phyloP scores from a whole-genome alignment of 2,329 filamentous ascomycete genomes.

The Colletotrichum noveboracense region DNA sequence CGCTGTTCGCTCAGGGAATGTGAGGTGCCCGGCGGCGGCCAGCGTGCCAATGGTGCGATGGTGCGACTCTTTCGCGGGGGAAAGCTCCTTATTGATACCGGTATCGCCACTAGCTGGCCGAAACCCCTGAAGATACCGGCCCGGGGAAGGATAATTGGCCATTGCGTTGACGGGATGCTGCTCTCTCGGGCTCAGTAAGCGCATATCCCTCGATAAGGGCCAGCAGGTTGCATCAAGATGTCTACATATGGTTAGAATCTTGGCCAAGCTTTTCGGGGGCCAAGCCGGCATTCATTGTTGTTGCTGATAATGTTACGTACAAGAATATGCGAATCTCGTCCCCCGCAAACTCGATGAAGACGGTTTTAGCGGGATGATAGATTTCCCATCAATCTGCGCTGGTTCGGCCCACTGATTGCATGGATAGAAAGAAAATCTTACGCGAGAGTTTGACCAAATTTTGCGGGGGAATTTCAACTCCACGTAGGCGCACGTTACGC shows the following conservation, averaged over 20 bases:
- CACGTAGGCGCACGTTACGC: not conserved
- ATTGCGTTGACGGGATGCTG: not conserved
- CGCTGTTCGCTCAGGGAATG: not conserved
- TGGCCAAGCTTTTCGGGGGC: not conserved
- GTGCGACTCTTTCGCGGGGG: not conserved
- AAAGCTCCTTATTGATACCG: not conserved
- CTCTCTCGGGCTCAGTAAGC: not conserved
- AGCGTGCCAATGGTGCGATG: not conserved
- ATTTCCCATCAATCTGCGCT: not conserved
- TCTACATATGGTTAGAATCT: not conserved
- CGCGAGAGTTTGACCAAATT: not conserved
- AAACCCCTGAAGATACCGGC: not conserved
- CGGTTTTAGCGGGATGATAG: not conserved
- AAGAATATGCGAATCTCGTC: not conserved
- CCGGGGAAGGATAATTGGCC: not conserved
- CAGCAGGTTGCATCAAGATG: not conserved
- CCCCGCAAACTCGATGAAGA: not conserved
- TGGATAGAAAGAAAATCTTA: slow-evolving; percentile 12
- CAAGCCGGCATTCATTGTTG: not conserved
- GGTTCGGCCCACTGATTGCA: slow-evolving; percentile 1
- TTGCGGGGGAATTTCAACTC: not conserved
- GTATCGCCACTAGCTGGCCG: not conserved
- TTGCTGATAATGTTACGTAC: not conserved
- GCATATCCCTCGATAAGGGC: not conserved
- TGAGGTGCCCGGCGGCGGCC: not conserved